Conservation (phyloP, 371 early-diverging fungal species). For the Mycotypha africana region DNA sequence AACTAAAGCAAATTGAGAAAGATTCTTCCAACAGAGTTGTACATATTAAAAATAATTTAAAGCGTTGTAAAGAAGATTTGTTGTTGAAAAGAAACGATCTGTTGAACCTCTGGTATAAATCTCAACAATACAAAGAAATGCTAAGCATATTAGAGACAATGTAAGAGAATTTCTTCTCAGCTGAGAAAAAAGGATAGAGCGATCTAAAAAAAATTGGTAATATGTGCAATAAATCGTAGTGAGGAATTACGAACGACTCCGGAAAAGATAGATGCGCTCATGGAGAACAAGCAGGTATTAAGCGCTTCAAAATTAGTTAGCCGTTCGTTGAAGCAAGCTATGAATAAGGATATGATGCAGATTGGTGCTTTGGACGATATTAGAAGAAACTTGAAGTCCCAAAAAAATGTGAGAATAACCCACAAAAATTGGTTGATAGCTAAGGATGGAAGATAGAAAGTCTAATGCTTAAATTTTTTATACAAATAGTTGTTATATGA, state of each 20-base stretch:
- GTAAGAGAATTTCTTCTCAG: conserved; percentile 27
- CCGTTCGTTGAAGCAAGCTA: conserved; percentile 61
- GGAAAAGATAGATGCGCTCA: conserved; percentile 68
- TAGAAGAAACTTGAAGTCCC: conserved; percentile 61
- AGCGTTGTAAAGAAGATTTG: conserved; percentile 64
- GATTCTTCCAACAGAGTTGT: conserved; percentile 61
- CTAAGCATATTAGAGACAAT: conserved; percentile 67
- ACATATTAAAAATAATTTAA: conserved; percentile 63
- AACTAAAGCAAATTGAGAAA: conserved; percentile 4
- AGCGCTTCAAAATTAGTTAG: conserved; percentile 71
- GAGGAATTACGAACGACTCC: conserved; percentile 80
- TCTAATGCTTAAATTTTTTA: too few species aligned
- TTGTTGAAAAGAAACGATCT: conserved; percentile 70
- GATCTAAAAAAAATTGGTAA: too few species aligned
- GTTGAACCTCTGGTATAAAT: conserved; percentile 73
- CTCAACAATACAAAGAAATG: conserved; percentile 84
- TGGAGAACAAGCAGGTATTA: conserved; percentile 76
- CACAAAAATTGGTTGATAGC: too few species aligned
- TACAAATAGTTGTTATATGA: conserved; percentile 71
- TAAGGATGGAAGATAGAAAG: too few species aligned
- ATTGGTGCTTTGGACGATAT: conserved; percentile 85
- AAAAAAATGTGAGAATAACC: conserved; percentile 52
- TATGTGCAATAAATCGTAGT: too few species aligned
- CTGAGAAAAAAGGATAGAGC: too few species aligned
- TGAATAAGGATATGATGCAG: conserved; percentile 68